phyloP scores from a whole-genome alignment of 2,329 filamentous ascomycete genomes.

The Pseudogymnoascus sp. region DNA sequence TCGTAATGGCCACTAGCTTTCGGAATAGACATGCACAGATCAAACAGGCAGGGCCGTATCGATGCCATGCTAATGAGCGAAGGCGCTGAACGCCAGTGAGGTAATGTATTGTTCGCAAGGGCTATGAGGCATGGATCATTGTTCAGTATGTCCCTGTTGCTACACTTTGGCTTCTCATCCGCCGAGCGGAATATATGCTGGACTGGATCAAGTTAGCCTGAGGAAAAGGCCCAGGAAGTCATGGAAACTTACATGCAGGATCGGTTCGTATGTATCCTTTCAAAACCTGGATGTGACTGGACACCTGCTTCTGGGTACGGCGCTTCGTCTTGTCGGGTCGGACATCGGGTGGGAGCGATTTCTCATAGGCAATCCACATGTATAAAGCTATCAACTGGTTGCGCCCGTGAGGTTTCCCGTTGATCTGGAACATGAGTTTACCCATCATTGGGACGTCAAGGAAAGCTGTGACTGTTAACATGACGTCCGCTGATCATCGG shows the following conservation, averaged over 20 bases:
- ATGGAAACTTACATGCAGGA: constrained; percentile 47
- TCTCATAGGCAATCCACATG: constrained; percentile 43
- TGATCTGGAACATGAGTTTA: constrained; percentile 56
- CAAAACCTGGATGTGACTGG: constrained; percentile 62
- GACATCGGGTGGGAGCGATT: constrained; percentile 35
- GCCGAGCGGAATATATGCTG: constrained; percentile 36
- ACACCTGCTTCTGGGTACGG: constrained; percentile 52
- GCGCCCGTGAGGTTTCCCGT: constrained; percentile 53
- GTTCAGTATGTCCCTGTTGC: constrained; percentile 51
- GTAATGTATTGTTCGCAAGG: constrained; percentile 45
- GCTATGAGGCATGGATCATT: constrained; percentile 55
- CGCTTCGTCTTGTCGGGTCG: constrained; percentile 37
- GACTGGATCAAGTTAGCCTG: neutral
- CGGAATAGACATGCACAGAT: constrained; percentile 50
- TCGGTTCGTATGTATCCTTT: constrained; percentile 57
- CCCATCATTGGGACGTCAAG: constrained; percentile 59
- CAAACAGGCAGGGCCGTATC: constrained; percentile 19
- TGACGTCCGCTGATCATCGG: neutral
- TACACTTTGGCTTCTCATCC: constrained; percentile 43
- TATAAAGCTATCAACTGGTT: constrained; percentile 65
- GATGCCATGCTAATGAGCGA: constrained; percentile 29
- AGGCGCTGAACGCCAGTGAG: constrained; percentile 47
- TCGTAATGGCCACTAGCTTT: constrained; percentile 48
- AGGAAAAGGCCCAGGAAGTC: neutral
- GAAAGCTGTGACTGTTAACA: constrained; percentile 39